These are phyloP conservation scores for Syncephalis fuscata DNA, from an alignment of 371 early-diverging fungal species.

Conservation along the genomic window DNA sequence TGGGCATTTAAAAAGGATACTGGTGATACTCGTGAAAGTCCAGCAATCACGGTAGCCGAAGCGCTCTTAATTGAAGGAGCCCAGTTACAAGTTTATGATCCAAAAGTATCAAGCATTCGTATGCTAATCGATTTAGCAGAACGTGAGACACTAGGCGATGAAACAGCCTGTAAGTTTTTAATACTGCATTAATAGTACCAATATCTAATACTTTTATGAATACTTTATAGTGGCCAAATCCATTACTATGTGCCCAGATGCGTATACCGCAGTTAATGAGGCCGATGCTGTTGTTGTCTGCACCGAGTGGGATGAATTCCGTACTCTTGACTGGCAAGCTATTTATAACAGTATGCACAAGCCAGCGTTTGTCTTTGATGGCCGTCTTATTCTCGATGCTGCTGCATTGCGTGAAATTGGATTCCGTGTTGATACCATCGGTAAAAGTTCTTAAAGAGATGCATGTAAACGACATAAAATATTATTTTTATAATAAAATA, in stretches of 20 bases:
- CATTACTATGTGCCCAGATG: slow-evolving; percentile 34
- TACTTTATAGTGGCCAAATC: slow-evolving; percentile 29
- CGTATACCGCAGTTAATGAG: slow-evolving; percentile 49
- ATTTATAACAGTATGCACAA: slow-evolving; percentile 64
- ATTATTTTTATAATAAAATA: not conserved
- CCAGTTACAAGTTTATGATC: slow-evolving; percentile 72
- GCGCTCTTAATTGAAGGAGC: slow-evolving; percentile 72
- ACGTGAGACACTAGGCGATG: slow-evolving; percentile 44
- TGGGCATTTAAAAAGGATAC: slow-evolving; percentile 96
- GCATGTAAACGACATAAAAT: not conserved
- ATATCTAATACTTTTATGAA: not conserved
- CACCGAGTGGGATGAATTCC: slow-evolving; percentile 93
- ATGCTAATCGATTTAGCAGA: slow-evolving; percentile 65
- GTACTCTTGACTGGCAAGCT: slow-evolving; percentile 48
- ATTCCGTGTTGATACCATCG: slow-evolving; percentile 70
- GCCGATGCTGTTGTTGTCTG: slow-evolving; percentile 75
- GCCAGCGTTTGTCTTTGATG: slow-evolving; percentile 90
- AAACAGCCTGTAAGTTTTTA: slow-evolving; percentile 17
- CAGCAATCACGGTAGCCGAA: slow-evolving; percentile 73
- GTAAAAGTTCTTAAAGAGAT: slow-evolving; percentile 11
- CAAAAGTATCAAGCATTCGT: slow-evolving; percentile 70
- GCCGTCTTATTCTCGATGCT: slow-evolving; percentile 69
- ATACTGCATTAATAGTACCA: not conserved
- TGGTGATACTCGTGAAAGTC: slow-evolving; percentile 88
- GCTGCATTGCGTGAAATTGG: slow-evolving; percentile 59